Percentiles rank a stretch among this genome's conserved stretches.
Conservation (phyloP, 306 rosid species). For the Citrullus mucosospermus region DNA sequence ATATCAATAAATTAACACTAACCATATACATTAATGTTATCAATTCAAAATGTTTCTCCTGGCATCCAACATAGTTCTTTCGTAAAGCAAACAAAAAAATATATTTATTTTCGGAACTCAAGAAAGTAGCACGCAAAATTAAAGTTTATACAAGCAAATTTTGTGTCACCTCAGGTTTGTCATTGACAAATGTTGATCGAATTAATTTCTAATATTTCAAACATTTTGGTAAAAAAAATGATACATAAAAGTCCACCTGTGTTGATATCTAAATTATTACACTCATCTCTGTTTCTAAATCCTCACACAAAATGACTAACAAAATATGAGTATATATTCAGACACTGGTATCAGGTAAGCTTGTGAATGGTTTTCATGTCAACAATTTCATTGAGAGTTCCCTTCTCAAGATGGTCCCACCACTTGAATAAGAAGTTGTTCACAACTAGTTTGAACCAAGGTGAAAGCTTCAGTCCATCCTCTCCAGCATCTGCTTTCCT, state of each 20-base stretch:
- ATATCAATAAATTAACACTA: no score
- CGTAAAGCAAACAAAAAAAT: no score
- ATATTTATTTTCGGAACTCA: no score
- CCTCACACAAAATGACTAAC: neutral
- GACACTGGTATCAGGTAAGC: slow-evolving; percentile 25
- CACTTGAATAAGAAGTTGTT: slow-evolving; percentile 92
- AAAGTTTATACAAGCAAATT: neutral
- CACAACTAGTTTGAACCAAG: slow-evolving; percentile 95
- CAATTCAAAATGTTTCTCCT: no score
- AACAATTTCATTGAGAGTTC: slow-evolving; percentile 44
- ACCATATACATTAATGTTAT: no score
- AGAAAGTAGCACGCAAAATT: no score
- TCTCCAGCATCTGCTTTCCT: slow-evolving; percentile 88
- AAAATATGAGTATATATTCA: neutral
- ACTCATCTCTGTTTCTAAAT: neutral
- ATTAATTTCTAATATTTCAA: neutral
- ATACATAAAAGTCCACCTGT: neutral
- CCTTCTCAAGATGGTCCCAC: slow-evolving; percentile 89
- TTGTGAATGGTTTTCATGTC: slow-evolving; percentile 95
- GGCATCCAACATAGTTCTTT: no score
- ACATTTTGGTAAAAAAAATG: neutral
- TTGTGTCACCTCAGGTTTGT: neutral
- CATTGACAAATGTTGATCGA: neutral
- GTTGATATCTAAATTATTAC: neutral
- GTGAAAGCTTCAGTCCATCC: slow-evolving; percentile 86